Percentiles rank a stretch among this genome's conserved stretches.
Conservation (phyloP, 305 asterid species). For the Fraxinus floribunda region DNA sequence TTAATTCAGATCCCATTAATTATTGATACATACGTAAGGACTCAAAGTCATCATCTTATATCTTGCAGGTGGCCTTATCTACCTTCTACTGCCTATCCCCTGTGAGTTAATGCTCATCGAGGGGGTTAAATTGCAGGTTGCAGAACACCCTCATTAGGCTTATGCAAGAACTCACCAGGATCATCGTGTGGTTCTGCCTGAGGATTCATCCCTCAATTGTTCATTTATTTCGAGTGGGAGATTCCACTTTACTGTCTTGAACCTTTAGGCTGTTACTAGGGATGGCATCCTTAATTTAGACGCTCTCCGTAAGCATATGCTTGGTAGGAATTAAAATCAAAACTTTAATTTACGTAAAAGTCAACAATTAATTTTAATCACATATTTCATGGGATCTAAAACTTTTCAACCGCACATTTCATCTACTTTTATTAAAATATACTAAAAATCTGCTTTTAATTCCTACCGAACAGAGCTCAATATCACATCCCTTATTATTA, state of each 20-base stretch:
- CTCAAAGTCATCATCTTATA: neutral
- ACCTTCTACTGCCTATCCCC: neutral
- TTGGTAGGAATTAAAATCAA: too few relatives aligned
- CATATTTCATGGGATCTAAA: too few relatives aligned
- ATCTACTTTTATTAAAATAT: too few relatives aligned
- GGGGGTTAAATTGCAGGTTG: neutral
- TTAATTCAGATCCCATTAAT: neutral
- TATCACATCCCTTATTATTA: neutral
- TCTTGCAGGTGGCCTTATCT: neutral
- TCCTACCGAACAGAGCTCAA: neutral
- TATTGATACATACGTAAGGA: neutral
- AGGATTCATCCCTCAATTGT: neutral
- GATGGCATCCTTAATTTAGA: too few relatives aligned
- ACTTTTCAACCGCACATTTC: neutral
- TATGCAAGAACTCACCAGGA: neutral
- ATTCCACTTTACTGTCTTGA: neutral
- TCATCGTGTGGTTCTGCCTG: neutral
- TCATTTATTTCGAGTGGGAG: neutral
- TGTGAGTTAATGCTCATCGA: neutral
- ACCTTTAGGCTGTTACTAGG: neutral
- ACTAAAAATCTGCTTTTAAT: too few relatives aligned
- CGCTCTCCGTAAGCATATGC: too few relatives aligned
- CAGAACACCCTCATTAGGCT: neutral
- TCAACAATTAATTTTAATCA: neutral
- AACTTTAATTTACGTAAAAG: too few relatives aligned